A percentile compares a stretch with the other conserved stretches of the same genome.
These are phyloP conservation scores for Plasmodium coatneyi DNA, from an alignment of 169 alveolate genomes.

Conservation along the genomic window DNA sequence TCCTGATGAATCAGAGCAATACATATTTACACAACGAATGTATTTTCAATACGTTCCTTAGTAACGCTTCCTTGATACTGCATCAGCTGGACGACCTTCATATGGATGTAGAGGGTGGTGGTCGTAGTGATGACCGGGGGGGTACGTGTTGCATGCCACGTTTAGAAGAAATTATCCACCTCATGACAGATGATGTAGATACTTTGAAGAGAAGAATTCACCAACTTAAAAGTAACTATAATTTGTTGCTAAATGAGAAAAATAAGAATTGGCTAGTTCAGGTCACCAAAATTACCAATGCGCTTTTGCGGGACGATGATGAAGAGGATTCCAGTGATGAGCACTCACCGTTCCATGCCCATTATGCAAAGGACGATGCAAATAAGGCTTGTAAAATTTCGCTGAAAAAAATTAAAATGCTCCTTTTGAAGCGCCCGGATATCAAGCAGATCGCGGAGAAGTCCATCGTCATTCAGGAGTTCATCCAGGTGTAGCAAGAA, in stretches of 20 bases:
- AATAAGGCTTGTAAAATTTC: constrained; percentile 15
- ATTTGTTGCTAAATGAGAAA: background rate
- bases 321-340: constrained; percentile 65
- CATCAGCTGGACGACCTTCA: constrained; percentile 26
- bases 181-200: constrained; percentile 55
- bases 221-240: constrained; percentile 31
- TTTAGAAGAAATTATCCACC: constrained; percentile 29
- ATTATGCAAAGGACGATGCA: background rate
- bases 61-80: constrained; percentile 5
- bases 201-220: constrained; percentile 42
- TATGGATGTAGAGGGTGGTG: background rate
- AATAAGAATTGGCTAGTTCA: constrained; percentile 61
- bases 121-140: background rate
- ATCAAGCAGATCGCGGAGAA: constrained; percentile 19
- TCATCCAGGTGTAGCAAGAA: background rate
- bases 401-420: constrained; percentile 15
- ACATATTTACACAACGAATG: constrained; percentile 52
- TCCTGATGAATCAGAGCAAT: constrained; percentile 25
- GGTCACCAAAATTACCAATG: constrained; percentile 48
- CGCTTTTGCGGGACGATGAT: constrained; percentile 19
- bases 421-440: constrained; percentile 54
- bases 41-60: constrained; percentile 22
- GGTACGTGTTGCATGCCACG: constrained; percentile 15
- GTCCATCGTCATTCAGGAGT: constrained; percentile 51
- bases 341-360: background rate